A percentile compares a stretch with the other conserved stretches of the same genome.
These are phyloP conservation scores for Serendipita indica DNA, from an alignment of 768 basidiomycete genomes.

Conservation along the genomic window DNA sequence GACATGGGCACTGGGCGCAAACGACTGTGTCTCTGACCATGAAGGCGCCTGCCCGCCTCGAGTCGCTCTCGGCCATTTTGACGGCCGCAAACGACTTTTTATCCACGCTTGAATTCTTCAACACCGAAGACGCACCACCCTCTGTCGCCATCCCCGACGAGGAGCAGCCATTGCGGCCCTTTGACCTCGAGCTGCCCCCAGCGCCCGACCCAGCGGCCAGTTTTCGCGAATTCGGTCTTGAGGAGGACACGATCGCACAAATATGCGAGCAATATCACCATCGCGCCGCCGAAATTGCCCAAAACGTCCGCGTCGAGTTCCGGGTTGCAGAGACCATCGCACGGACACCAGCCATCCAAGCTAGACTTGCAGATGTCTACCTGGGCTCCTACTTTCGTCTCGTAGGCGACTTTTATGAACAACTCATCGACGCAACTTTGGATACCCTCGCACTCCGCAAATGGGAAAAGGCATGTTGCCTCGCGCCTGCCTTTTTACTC, in stretches of 20 bases:
- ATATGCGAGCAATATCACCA: background rate
- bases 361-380: background rate
- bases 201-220: background rate
- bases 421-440: background rate
- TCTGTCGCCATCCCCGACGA: background rate
- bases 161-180: background rate
- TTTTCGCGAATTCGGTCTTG: slow-evolving; percentile 2
- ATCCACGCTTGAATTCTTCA: background rate
- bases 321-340: background rate
- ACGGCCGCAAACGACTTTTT: background rate
- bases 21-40: slow-evolving; percentile 1
- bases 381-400: background rate
- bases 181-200: background rate
- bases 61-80: background rate
- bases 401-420: background rate
- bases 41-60: background rate
- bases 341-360: background rate
- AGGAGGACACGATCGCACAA: background rate
- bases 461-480: no score
- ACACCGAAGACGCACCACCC: background rate
- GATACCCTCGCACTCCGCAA: slow-evolving; percentile 1
- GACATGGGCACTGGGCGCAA: slow-evolving; percentile 6
- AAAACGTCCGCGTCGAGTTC: background rate
- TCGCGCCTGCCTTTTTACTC: no score
- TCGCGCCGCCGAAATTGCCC: background rate